Evolutionary conservation across 805 yeast species (phyloP).

Genomic region (Starmerella davenportii): DNA sequence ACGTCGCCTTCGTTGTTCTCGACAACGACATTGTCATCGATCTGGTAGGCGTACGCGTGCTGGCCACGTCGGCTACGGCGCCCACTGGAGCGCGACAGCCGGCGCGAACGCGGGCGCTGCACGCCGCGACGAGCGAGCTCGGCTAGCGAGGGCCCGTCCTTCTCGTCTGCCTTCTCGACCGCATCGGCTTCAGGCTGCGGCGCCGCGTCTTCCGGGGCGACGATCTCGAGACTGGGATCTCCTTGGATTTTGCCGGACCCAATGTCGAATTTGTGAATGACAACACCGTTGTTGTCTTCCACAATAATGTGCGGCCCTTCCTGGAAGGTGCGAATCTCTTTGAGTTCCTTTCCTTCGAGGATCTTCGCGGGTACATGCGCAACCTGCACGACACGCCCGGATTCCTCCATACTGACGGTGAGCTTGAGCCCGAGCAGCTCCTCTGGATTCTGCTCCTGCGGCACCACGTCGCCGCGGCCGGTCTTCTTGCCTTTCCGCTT

Average conservation of each 20-base stretch:
- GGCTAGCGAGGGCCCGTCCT: neutral
- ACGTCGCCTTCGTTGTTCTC: constrained; percentile 90
- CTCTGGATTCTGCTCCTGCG: neutral
- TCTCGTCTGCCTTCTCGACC: constrained; percentile 5
- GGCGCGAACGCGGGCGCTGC: constrained; percentile 9
- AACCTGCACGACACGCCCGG: constrained; percentile 9
- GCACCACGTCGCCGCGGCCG: neutral
- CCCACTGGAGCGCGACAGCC: constrained; percentile 4
- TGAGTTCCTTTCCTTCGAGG: constrained; percentile 15
- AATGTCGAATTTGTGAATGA: constrained; percentile 35
- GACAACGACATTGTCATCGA: constrained; percentile 59
- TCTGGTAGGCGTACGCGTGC: constrained; percentile 43
- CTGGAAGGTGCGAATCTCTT: constrained; percentile 32
- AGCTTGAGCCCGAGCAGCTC: constrained; percentile 9
- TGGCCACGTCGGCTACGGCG: constrained; percentile 9
- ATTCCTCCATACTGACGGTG: constrained; percentile 9
- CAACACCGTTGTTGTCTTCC: constrained; percentile 74
- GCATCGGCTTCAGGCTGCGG: constrained; percentile 7
- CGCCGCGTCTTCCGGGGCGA: constrained; percentile 8
- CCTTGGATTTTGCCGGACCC: constrained; percentile 7
- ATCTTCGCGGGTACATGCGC: constrained; percentile 11
- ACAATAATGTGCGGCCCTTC: constrained; percentile 57
- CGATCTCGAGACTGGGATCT: constrained; percentile 10
- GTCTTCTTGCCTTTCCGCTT: neutral
- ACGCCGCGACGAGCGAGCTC: too few species aligned